Base-by-base conservation (phyloP, 192 early-diverging fungal genomes). In the Linnemannia zychae region DNA sequence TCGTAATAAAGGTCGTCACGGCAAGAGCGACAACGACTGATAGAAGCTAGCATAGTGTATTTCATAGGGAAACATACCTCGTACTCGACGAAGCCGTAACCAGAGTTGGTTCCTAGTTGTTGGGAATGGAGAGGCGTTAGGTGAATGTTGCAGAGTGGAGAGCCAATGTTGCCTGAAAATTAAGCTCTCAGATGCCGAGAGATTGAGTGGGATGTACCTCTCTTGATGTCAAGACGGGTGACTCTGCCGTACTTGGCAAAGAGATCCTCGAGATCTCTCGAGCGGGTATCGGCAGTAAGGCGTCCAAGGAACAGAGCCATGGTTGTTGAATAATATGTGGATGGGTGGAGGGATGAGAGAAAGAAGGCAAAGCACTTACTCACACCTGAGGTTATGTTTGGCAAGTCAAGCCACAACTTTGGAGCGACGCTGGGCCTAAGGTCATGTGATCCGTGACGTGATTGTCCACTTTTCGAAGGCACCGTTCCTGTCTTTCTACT, bases 181-280 rank as follows among this genome's bases (percentile, higher is more conserved):
- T 44, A 31, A 68, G 4, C 52, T 20, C 22, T 66, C 2, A 5
- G 18, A 49, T 38, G 40, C 9, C 7, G 34, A 20, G 38, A 12
- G n/a, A 4, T 34, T 47, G 46, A 47, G 50, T 12, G 49, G 66
- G 40, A 44, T 2, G 28, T 86, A 90, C 90, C 89, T 84, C 89
- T 73, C 84, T 91, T 91, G 34, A 91, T 82, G 79, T 91, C 90
- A 40, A 91, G 87, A 66, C 90, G 88, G 72, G 88, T 91, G 67
- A 91, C 84, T 72, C 87, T 86, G 68, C 90, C 90, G 79, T 89
- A 91, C 77, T 90, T 90, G 74, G 87, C 77, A 87, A 91, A 91
- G 34, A 91, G 88, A 66, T 92, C 89, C 75, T 91, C 90, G 46
- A 91, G 84, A 87, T 91, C 90, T 73, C 90, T 84, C 36, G 87